Percentiles rank a stretch among this genome's conserved stretches.
These are phyloP conservation scores for Dendrostoma leiphaemia DNA, from an alignment of 2,329 filamentous ascomycete genomes.

Conservation along the genomic window DNA sequence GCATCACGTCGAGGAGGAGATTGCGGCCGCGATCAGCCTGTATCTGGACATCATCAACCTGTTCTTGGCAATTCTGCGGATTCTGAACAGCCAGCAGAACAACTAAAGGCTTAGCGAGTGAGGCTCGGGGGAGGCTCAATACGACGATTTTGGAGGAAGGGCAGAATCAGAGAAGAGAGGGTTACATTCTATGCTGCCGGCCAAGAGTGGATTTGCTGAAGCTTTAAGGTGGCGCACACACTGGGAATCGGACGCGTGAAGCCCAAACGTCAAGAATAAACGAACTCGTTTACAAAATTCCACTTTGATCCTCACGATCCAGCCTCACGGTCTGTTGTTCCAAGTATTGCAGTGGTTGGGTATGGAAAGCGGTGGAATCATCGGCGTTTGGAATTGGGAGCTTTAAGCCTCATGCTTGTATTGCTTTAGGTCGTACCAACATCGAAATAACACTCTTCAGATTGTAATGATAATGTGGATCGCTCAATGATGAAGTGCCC, in stretches of 20 bases:
- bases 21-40: conserved; percentile 88
- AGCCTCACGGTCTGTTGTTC: not conserved
- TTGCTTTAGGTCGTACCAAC: not conserved
- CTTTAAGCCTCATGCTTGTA: not conserved
- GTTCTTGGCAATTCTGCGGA: conserved; percentile 92
- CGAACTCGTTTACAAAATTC: too few species aligned
- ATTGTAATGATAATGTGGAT: too few species aligned
- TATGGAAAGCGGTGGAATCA: not conserved
- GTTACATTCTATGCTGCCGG: not conserved
- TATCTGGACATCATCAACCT: conserved; percentile 97
- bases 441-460: not conserved
- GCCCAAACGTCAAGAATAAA: too few species aligned
- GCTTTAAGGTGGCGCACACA: not conserved
- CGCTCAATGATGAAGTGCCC: too few species aligned
- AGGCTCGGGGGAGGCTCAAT: not conserved
- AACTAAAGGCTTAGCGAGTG: conserved; percentile 56
- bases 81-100: conserved; percentile 93
- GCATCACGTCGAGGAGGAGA: conserved; percentile 97
- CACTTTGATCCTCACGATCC: not conserved
- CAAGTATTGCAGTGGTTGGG: not conserved
- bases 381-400: not conserved
- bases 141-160: not conserved
- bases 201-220: not conserved
- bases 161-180: conserved; percentile 1
- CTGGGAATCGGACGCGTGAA: not conserved